Conservation (phyloP, 306 rosid species). For the Casuarina equisetifolia region DNA sequence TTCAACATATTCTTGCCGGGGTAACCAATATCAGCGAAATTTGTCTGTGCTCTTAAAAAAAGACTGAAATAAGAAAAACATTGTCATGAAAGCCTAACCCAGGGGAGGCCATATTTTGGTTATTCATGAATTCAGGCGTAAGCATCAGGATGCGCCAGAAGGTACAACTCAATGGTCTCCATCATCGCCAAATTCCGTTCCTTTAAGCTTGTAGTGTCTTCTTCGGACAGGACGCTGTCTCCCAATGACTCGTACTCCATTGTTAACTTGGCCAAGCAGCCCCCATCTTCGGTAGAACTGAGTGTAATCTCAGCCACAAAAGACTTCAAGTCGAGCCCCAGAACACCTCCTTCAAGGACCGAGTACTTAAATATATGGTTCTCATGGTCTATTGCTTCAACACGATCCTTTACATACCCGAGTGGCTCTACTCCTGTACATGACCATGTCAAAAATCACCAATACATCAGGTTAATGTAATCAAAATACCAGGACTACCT, state of each 20-base stretch:
- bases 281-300: neutral
- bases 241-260: neutral
- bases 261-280: constrained; percentile 3
- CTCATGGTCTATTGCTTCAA: neutral
- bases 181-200: neutral
- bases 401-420: neutral
- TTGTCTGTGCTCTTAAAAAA: neutral
- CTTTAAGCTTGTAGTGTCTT: constrained; percentile 1
- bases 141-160: constrained; percentile 4
- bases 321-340: constrained; percentile 1
- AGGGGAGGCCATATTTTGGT: neutral
- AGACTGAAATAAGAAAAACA: neutral
- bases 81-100: neutral
- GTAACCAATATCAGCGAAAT: neutral
- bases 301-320: neutral
- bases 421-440: neutral
- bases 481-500: neutral
- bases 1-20: neutral
- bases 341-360: constrained; percentile 1
- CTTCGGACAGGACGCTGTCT: neutral
- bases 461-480: neutral
- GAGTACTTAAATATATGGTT: constrained; percentile 7
- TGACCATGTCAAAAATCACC: neutral
- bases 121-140: neutral
- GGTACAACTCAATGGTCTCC: neutral